These are phyloP conservation scores for Aspergillus intermedius DNA, from an alignment of 2,329 filamentous ascomycete genomes.

Conservation along the genomic window DNA sequence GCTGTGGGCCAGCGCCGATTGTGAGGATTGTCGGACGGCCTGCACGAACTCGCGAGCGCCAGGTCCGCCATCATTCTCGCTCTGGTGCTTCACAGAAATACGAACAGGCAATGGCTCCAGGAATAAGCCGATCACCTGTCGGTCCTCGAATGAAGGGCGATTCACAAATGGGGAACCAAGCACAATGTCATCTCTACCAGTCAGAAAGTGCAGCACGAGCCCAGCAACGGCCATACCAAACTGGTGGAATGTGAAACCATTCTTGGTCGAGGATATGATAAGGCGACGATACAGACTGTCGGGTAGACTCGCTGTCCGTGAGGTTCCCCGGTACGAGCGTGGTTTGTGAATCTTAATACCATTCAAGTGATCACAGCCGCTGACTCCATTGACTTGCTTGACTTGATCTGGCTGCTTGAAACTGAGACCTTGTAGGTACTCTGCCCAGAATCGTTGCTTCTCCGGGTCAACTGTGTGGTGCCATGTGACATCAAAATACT, in stretches of 20 bases:
- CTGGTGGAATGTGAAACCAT: constrained; percentile 16
- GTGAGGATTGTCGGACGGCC: constrained; percentile 14
- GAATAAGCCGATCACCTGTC: constrained; percentile 22
- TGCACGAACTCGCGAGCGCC: constrained; percentile 2
- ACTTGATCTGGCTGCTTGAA: neutral
- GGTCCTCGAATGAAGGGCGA: constrained; percentile 15
- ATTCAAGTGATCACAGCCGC: neutral
- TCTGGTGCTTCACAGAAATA: constrained; percentile 2
- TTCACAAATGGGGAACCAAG: constrained; percentile 25
- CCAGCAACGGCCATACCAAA: constrained; percentile 16
- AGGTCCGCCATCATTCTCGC: constrained; percentile 1
- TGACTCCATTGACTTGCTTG: too few species aligned
- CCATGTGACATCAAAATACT: constrained; percentile 5
- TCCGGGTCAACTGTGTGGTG: neutral
- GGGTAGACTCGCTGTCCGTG: constrained; percentile 1
- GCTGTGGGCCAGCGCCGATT: constrained; percentile 21
- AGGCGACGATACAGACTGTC: constrained; percentile 3
- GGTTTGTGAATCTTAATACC: neutral
- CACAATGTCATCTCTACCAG: constrained; percentile 14
- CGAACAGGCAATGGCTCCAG: constrained; percentile 25
- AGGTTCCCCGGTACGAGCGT: neutral
- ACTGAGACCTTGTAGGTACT: neutral
- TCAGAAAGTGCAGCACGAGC: constrained; percentile 9
- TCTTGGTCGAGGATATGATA: constrained; percentile 3
- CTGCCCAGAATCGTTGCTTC: constrained; percentile 2